These are phyloP conservation scores for Gossypium stocksii DNA, from an alignment of 345 rosid genomes.

Conservation along the genomic window DNA sequence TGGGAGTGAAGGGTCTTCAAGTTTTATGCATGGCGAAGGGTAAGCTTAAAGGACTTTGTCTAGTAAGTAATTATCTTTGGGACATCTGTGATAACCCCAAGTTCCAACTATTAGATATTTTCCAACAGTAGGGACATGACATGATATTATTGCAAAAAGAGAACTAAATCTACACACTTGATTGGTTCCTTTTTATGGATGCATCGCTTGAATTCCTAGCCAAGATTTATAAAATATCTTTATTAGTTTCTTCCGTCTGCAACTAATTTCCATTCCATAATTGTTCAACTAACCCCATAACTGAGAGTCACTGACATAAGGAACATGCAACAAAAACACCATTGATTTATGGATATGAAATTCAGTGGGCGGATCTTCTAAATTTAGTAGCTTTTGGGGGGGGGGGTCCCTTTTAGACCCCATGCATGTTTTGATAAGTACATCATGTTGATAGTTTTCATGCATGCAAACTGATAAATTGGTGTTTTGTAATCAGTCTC, in stretches of 20 bases:
- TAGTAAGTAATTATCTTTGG: neutral
- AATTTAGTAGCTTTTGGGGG: neutral
- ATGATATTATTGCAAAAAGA: neutral
- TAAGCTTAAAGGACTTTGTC: neutral
- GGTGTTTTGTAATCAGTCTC: neutral
- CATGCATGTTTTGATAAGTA: no score
- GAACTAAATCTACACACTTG: neutral
- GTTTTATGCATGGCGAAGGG: neutral
- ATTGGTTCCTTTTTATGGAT: no score
- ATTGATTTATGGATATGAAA: neutral
- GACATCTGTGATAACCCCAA: neutral
- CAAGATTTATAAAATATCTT: no score
- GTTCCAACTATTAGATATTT: neutral
- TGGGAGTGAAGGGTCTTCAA: neutral
- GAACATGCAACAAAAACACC: neutral
- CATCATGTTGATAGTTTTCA: neutral
- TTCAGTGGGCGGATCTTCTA: neutral
- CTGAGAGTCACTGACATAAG: neutral
- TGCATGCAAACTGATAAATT: neutral
- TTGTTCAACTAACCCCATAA: neutral
- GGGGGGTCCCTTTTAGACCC: neutral
- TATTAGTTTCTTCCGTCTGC: no score
- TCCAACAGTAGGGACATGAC: neutral
- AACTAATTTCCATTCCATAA: no score
- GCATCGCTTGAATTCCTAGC: no score